Conservation (phyloP, 2,329 filamentous ascomycete species). For the Cucurbitaria berberidis region DNA sequence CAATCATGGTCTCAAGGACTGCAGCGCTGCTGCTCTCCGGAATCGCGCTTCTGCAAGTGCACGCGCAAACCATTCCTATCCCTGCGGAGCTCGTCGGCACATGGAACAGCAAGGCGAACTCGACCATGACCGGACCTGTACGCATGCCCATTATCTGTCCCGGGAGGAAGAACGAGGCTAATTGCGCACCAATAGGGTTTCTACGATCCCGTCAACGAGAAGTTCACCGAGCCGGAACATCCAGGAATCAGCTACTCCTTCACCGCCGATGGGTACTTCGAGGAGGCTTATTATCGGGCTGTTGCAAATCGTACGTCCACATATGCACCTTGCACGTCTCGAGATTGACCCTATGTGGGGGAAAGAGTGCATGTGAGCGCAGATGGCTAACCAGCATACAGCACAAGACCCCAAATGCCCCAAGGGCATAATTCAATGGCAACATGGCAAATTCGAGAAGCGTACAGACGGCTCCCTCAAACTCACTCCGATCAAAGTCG, state of each 20-base stretch:
- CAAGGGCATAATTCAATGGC: conserved; percentile 72
- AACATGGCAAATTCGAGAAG: conserved; percentile 69
- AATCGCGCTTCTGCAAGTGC: conserved; percentile 43
- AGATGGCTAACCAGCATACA: conserved; percentile 44
- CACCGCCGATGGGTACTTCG: conserved; percentile 69
- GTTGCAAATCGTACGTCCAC: conserved; percentile 68
- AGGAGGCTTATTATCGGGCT: conserved; percentile 73
- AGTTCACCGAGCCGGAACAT: conserved; percentile 67
- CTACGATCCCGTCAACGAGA: conserved; percentile 71
- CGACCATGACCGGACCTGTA: conserved; percentile 73
- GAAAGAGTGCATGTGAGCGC: background rate
- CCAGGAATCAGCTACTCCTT: conserved; percentile 79
- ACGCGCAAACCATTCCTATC: conserved; percentile 39
- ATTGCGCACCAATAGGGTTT: conserved; percentile 60
- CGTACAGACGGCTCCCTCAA: conserved; percentile 64
- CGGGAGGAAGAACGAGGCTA: conserved; percentile 7
- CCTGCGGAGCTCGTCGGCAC: conserved; percentile 65
- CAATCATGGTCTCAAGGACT: conserved; percentile 34
- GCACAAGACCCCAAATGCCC: conserved; percentile 67
- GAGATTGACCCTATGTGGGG: background rate
- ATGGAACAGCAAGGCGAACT: conserved; percentile 73
- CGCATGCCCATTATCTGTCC: conserved; percentile 25
- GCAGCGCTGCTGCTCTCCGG: conserved; percentile 42
- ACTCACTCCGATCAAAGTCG: conserved; percentile 66
- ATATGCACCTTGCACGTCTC: background rate